Base-by-base conservation (phyloP, 148 eudicot species). In the Arctostaphylos glauca region DNA sequence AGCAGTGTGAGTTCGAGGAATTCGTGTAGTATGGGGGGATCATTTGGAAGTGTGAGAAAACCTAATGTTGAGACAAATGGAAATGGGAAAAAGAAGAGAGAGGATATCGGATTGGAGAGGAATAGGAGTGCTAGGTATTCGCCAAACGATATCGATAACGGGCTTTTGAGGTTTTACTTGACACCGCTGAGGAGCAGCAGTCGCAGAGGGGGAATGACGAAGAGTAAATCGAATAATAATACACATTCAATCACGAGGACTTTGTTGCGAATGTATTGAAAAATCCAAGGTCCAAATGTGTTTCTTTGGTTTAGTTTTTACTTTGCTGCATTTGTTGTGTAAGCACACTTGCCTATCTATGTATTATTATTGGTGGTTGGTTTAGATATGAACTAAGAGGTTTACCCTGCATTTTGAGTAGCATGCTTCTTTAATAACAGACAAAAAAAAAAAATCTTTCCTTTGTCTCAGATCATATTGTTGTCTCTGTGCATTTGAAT, bases 1-100 rank as follows among this genome's bases (percentile, higher is more conserved):
- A 96, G 99, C 79, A 96, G 99, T 76, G 98, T 94, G 78, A 94
- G 98, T 81, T 92, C 93, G 92, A 92, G 96, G 82, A 91, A 90
- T 85, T 89, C 92, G 2, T 87, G 82, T 81, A 79, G 71, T 76
- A 64, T 88, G 25, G 90, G 86, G 15, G 88, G 88, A 56, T 85
- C 90, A 48, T 85, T 90, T 84, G 96, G 90, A 44, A 91, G 88
- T 84, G 82, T 83, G 66, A 86, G 90, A 83, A 90, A 88, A 53
- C 86, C 89, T 50, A 85, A 71, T 38, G 86, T 86, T 16, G 92
- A 90, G 68, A 78, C 83, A n/a, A 90, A 89, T 84, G 87, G 87
- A 25, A 53, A 81, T 48, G 90, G 83, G 62, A 86, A 80, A 53
- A 87, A 86, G 86, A 87, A 46, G 80, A 85, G 67, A 66, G 89